Conservation (phyloP, 1,284 basidiomycete genomes). For the Malassezia slooffiae region DNA sequence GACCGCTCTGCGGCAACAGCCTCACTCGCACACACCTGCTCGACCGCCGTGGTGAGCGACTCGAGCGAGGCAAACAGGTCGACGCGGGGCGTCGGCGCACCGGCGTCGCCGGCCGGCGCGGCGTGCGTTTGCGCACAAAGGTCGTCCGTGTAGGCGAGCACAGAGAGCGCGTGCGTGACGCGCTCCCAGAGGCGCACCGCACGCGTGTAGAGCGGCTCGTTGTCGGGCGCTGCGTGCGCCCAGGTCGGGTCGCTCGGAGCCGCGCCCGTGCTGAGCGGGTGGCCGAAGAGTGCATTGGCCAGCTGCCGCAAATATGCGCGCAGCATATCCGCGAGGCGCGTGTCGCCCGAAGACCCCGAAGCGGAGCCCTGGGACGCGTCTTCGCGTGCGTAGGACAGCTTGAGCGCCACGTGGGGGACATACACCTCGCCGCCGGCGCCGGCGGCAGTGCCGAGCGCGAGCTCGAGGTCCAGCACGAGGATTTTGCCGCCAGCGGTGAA, state of each 20-base stretch:
- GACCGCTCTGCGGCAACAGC: too few species aligned
- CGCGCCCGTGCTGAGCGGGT: too few species aligned
- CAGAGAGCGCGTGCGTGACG: slow-evolving; percentile 1
- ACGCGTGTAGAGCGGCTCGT: slow-evolving; percentile 2
- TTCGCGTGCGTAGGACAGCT: slow-evolving; percentile 11
- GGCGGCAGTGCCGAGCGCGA: not conserved
- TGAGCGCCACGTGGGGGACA: slow-evolving; percentile 3
- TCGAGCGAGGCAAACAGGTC: slow-evolving; percentile 7
- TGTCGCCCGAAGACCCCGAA: not conserved
- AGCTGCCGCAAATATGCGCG: slow-evolving; percentile 7
- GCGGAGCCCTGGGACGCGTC: not conserved
- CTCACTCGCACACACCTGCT: slow-evolving; percentile 1
- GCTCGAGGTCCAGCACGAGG: slow-evolving; percentile 16
- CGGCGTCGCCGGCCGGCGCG: not conserved
- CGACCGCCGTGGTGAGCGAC: not conserved
- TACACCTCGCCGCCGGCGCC: not conserved
- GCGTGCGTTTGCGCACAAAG: not conserved
- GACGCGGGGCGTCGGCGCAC: not conserved
- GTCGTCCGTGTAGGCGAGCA: slow-evolving; percentile 6
- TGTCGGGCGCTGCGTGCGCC: too few species aligned
- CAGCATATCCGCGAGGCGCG: slow-evolving; percentile 2
- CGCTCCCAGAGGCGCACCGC: slow-evolving; percentile 2
- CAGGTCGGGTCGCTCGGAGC: too few species aligned
- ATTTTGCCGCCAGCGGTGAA: slow-evolving; percentile 11
- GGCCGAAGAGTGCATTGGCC: slow-evolving; percentile 4